Evolutionary conservation across 371 early-diverging fungal genomes (phyloP).

Genomic region (Lichtheimia corymbifera): DNA sequence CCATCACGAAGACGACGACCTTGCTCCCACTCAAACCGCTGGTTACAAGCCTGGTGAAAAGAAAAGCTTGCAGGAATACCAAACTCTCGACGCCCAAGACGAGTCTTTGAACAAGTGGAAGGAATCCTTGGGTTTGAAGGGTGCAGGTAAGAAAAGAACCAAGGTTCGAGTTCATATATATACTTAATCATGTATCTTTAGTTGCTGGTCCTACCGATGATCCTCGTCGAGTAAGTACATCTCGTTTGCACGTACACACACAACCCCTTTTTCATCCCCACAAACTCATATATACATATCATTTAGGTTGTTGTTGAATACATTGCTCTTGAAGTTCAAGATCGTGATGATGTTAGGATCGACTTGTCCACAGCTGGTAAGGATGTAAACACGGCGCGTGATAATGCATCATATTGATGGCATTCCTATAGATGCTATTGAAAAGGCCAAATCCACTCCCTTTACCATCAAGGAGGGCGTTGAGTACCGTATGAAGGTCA

Average conservation of each 20-base stretch:
- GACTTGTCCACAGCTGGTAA: constrained; percentile 79
- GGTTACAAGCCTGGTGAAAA: constrained; percentile 86
- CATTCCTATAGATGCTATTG: constrained; percentile 38
- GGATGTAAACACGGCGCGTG: background rate
- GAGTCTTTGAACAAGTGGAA: constrained; percentile 96
- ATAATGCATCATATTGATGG: background rate
- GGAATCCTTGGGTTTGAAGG: constrained; percentile 83
- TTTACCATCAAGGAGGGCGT: constrained; percentile 96
- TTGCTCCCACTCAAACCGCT: constrained; percentile 75
- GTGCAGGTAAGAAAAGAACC: background rate
- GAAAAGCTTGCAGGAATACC: constrained; percentile 87
- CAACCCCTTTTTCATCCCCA: background rate
- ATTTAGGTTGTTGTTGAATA: constrained; percentile 70
- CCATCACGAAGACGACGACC: constrained; percentile 73
- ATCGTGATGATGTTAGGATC: constrained; percentile 80
- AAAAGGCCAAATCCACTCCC: constrained; percentile 66
- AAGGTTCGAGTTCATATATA: too few species aligned
- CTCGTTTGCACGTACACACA: background rate
- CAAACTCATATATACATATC: background rate
- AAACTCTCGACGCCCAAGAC: constrained; percentile 87
- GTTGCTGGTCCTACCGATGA: constrained; percentile 59
- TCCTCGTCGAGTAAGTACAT: constrained; percentile 61
- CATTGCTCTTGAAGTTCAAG: constrained; percentile 83
- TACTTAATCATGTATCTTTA: background rate
- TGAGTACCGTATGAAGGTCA: constrained; percentile 91